Evolutionary conservation across 2,329 filamentous ascomycete species (phyloP).

Genomic region (Paraphoma sp.): DNA sequence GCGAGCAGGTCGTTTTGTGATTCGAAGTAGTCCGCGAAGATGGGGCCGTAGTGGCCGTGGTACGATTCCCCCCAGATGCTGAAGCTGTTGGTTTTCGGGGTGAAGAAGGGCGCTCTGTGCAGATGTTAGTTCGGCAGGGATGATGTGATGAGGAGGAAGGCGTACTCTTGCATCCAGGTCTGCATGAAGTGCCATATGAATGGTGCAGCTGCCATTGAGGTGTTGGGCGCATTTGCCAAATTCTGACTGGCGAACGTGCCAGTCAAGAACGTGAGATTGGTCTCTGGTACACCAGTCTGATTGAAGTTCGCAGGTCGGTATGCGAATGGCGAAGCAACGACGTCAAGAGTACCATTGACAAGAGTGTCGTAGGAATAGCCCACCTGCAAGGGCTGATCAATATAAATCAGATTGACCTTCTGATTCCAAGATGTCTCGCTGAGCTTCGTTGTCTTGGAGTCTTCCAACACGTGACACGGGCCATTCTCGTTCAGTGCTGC

Average conservation of each 20-base stretch:
- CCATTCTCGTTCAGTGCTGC: conserved; percentile 54
- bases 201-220: conserved; percentile 12
- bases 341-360: conserved; percentile 20
- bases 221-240: conserved; percentile 11
- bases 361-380: conserved; percentile 57
- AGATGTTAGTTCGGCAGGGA: background rate
- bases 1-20: conserved; percentile 60
- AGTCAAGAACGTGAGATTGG: conserved; percentile 59
- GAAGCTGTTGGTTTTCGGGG: conserved; percentile 61
- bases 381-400: conserved; percentile 66
- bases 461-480: conserved; percentile 59
- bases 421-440: conserved; percentile 66
- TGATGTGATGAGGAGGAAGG: background rate
- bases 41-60: conserved; percentile 57
- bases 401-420: conserved; percentile 61
- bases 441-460: conserved; percentile 53
- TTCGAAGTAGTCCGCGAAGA: conserved; percentile 61
- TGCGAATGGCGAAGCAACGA: background rate
- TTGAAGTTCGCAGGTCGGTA: conserved; percentile 5
- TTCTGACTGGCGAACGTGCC: conserved; percentile 58
- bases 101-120: conserved; percentile 62
- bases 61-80: conserved; percentile 48
- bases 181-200: conserved; percentile 19
- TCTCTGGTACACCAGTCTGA: conserved; percentile 37
- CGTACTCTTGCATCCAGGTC: conserved; percentile 14